Evolutionary conservation across 306 rosid species (phyloP).

Genomic region (Lathyrus oleraceus): DNA sequence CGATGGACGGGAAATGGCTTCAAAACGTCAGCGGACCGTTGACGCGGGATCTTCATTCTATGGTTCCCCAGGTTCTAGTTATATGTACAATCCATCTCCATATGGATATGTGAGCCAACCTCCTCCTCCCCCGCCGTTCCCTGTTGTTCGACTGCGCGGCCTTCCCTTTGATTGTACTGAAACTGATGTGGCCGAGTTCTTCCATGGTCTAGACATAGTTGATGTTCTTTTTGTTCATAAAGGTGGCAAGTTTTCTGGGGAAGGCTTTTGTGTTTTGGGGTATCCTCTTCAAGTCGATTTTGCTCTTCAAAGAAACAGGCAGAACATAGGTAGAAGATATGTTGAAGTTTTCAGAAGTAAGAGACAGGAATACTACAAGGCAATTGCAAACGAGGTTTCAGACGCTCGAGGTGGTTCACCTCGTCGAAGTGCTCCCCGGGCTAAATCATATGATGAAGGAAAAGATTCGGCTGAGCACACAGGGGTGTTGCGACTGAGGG

Average conservation of each 20-base stretch:
- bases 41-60: constrained; percentile 83
- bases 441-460: constrained; percentile 74
- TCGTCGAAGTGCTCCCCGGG: constrained; percentile 60
- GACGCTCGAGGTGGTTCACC: constrained; percentile 79
- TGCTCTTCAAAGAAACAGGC: constrained; percentile 87
- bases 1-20: constrained; percentile 92
- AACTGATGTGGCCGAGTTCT: constrained; percentile 90
- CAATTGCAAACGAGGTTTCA: constrained; percentile 76
- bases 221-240: constrained; percentile 89
- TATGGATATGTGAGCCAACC: constrained; percentile 76
- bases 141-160: constrained; percentile 87
- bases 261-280: constrained; percentile 88
- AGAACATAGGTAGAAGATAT: constrained; percentile 88
- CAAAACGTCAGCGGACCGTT: constrained; percentile 82
- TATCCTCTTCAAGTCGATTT: constrained; percentile 95
- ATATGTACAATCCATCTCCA: constrained; percentile 79
- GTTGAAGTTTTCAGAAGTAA: constrained; percentile 92
- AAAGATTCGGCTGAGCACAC: constrained; percentile 90
- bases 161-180: constrained; percentile 91
- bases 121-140: constrained; percentile 87
- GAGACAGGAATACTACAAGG: constrained; percentile 96
- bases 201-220: constrained; percentile 85
- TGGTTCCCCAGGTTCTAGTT: constrained; percentile 77
- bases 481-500: constrained; percentile 79
- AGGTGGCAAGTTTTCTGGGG: constrained; percentile 81